A percentile compares a stretch with the other conserved stretches of the same genome.
Evolutionary conservation across 1,139 yeast genomes (phyloP).

Genomic region (Magnusiomyces magnusii): DNA sequence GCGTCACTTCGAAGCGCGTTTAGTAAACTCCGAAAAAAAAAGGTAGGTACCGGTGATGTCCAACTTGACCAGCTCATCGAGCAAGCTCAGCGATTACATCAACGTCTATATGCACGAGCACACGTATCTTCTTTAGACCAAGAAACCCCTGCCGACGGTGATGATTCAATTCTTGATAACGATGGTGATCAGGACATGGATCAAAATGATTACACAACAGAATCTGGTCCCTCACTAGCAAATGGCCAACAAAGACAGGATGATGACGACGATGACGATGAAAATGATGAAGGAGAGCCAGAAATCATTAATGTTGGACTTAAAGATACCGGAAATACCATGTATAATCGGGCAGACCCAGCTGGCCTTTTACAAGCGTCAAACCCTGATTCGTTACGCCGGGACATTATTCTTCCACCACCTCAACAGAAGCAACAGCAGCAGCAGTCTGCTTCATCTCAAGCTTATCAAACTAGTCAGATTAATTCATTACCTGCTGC

Average conservation of each 20-base stretch:
- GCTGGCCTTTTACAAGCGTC: background rate
- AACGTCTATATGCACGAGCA: background rate
- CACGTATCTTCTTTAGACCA: background rate
- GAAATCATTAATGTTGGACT: background rate
- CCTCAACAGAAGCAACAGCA: background rate
- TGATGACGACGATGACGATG: background rate
- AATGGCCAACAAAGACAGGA: background rate
- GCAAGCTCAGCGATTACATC: background rate
- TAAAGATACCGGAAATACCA: background rate
- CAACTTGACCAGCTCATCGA: constrained; percentile 2
- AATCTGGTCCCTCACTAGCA: background rate
- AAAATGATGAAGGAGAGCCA: background rate
- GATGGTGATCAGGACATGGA: background rate
- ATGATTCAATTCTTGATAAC: background rate
- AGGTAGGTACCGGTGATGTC: background rate
- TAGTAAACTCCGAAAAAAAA: constrained; percentile 10
- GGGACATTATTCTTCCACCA: background rate
- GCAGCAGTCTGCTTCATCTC: background rate
- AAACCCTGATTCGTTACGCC: background rate
- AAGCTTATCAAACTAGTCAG: background rate
- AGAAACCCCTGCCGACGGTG: background rate
- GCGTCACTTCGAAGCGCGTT: constrained; percentile 13
- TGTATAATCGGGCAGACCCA: background rate
- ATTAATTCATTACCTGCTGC: background rate
- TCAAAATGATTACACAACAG: background rate